phyloP scores from a whole-genome alignment of 164 flowering plant species.

The Aristolochia contorta region DNA sequence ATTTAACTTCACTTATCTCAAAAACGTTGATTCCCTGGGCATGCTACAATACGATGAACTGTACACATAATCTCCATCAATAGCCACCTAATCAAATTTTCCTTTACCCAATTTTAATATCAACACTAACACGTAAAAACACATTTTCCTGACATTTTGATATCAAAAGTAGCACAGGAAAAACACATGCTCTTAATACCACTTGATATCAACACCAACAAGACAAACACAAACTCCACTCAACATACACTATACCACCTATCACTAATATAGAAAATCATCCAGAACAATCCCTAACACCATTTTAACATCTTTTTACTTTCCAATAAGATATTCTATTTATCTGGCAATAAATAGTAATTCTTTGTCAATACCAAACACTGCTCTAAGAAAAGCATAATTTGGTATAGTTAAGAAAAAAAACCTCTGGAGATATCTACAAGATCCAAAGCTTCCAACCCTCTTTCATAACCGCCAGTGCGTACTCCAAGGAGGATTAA shows the following conservation, averaged over 20 bases:
- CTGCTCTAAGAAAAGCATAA: background rate
- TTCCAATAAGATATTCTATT: background rate
- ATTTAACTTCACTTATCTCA: too few species aligned
- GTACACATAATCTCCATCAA: too few species aligned
- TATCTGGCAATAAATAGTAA: background rate
- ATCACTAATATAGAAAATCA: background rate
- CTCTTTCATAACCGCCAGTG: constrained; percentile 47
- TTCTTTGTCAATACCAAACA: background rate
- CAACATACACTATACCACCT: background rate
- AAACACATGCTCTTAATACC: too few species aligned
- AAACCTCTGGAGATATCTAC: constrained; percentile 48
- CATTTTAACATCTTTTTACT: background rate
- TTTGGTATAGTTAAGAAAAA: constrained; percentile 1
- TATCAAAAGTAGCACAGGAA: too few species aligned
- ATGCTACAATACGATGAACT: too few species aligned
- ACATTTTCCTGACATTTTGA: too few species aligned
- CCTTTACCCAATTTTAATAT: too few species aligned
- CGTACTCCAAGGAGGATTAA: constrained; percentile 60
- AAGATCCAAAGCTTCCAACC: constrained; percentile 37
- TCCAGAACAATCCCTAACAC: background rate
- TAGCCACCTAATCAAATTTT: too few species aligned
- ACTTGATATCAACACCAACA: background rate
- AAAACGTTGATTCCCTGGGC: too few species aligned
- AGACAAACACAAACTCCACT: too few species aligned
- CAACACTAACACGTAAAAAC: too few species aligned